Evolutionary conservation across 1,284 basidiomycete species (phyloP), one percentile per base, ranked within the genome.

Genomic region (Ceratobasidium papillatum): DNA sequence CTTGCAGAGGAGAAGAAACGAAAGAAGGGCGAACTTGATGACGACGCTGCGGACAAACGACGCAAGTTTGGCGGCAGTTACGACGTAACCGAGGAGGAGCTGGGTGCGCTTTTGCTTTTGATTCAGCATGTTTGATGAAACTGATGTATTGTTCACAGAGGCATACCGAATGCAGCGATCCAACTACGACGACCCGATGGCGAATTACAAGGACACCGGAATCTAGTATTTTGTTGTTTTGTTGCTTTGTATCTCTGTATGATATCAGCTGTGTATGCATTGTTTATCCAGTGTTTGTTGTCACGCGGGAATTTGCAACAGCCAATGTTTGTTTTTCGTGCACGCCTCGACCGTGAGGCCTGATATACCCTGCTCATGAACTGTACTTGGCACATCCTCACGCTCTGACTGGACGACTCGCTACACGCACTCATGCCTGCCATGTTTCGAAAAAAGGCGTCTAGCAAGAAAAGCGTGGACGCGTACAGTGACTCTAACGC

Each of bases 71-170:
- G 83, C 34, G 75, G n/a, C 3, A 79, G 85, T 72, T 87, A 84
- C 78, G 87, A 87, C 79, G 94, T 96, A 61, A 93, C 98, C 32
- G 92, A 94, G 0, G 95, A 98, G 82, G 96, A 96, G 81, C 91
- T 98, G 80, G 88, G 98, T 75, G 95, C 93, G 94, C 80, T 77
- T 93, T 84, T 43, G 34, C 19, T 59, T 22, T 51, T 51, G 36
- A 43, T 81, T 43, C 19, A 73, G 30, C 56, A 52, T 72, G 74
- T 64, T 32, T 34, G 54, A 72, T 34, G 56, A 25, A 25, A 38
- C n/a, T 49, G 34, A 38, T 27, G 22, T 43, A 34, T 72, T 32
- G 71, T 68, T 58, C 34, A 74, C 84, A 94, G 93, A 96, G 89
- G 90, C 90, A 22, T 96, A 96, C 82, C 87, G 94, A 65, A 90